Base-by-base conservation (phyloP, 257 asterid species). In the Linaria vulgaris region DNA sequence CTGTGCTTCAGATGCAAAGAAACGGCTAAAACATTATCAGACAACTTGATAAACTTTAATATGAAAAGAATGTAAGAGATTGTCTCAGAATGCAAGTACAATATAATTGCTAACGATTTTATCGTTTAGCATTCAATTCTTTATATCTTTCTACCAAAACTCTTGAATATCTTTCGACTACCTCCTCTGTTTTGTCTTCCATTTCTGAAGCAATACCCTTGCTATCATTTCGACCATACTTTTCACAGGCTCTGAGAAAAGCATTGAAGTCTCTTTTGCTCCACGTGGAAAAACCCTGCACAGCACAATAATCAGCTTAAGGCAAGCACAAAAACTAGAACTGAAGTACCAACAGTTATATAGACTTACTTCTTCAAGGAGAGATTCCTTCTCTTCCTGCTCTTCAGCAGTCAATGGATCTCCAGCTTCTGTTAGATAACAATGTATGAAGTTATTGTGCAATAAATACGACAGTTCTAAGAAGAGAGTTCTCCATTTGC, bases 401-500 rank as follows among this genome's bases (percentile, higher is more conserved):
- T 90, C 99, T 57, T 94, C 96, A 5, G 92, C 88, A 74, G 99
- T 90, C 85, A 90, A 81, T 41, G 97, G 99, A 37, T 94, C 97
- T 79, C 99, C 97, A 37, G 73, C 79, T 64, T 87, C 99, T 94
- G 73, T 51, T 22, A 56, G 53, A 59, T 45, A 47, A 76, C 22
- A 54, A 62, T 47, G 48, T 30, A 57, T 80, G 65, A 71, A 49
- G 73, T 72, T 7, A 23, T 69, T 5, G n/a, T 64, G 52, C 59
- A 53, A 46, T 30, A 56, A 19, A 71, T 45, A 52, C 8, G 48
- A 59, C 41, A 67, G 34, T 34, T 57, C 23, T 41, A n/a, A n/a
- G n/a, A n/a, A n/a, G n/a, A n/a, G n/a, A n/a, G n/a, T n/a, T n/a
- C n/a, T n/a, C n/a, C n/a, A n/a, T n/a, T n/a, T n/a, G n/a, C n/a